These are phyloP conservation scores for Venturia pyrina DNA, from an alignment of 2,329 filamentous ascomycete species.

Conservation along the genomic window DNA sequence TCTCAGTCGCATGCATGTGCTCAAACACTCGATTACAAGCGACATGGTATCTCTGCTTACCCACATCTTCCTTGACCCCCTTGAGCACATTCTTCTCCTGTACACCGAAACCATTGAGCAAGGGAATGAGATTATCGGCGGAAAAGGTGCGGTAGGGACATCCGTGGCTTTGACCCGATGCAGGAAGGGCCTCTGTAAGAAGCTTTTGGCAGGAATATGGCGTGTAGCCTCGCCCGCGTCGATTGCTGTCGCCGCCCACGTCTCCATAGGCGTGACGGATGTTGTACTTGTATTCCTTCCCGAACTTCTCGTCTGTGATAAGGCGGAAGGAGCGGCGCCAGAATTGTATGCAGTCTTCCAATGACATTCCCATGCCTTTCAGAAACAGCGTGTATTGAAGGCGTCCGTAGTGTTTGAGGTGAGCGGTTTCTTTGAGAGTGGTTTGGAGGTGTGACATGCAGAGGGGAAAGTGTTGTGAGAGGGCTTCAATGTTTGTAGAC, in stretches of 20 bases:
- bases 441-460: conserved; percentile 64
- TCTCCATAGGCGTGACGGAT: conserved; percentile 92
- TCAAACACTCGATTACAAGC: conserved; percentile 97
- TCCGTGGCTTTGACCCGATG: conserved; percentile 83
- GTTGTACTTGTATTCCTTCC: conserved; percentile 97
- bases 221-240: conserved; percentile 76
- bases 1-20: conserved; percentile 58
- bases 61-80: conserved; percentile 80
- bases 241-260: conserved; percentile 83
- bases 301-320: conserved; percentile 87
- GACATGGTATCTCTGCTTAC: conserved; percentile 81
- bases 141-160: conserved; percentile 93
- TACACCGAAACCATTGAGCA: conserved; percentile 72
- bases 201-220: conserved; percentile 95
- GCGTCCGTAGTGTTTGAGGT: conserved; percentile 87
- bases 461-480: conserved; percentile 68
- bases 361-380: conserved; percentile 82
- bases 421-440: conserved; percentile 73
- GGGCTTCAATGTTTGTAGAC: conserved; percentile 66
- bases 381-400: conserved; percentile 94
- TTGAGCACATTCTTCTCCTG: conserved; percentile 67
- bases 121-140: conserved; percentile 67
- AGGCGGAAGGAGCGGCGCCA: conserved; percentile 82
- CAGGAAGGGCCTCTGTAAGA: conserved; percentile 76
- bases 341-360: conserved; percentile 89